Evolutionary conservation across 306 rosid genomes (phyloP).

Genomic region (Neltuma alba): DNA sequence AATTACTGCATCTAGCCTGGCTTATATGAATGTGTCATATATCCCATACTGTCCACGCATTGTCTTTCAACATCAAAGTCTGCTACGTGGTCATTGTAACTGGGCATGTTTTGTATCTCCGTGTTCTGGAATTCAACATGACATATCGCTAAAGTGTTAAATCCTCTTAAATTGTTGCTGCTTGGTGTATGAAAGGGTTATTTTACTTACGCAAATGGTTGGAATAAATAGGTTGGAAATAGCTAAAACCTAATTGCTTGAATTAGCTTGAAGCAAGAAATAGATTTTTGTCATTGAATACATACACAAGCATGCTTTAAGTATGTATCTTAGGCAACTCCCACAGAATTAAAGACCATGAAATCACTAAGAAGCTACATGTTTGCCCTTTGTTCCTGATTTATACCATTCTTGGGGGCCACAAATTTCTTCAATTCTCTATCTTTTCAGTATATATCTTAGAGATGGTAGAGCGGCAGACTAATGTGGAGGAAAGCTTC

Average conservation of each 20-base stretch:
- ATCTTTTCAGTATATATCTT: neutral
- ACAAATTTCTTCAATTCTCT: conserved; percentile 18
- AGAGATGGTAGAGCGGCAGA: conserved; percentile 1
- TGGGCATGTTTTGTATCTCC: conserved; percentile 24
- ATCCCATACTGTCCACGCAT: conserved; percentile 12
- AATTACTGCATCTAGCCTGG: conserved; percentile 16
- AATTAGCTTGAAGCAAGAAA: conserved; percentile 9
- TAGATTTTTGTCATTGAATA: neutral
- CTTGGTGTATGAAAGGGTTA: neutral
- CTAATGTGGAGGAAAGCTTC: neutral
- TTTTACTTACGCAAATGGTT: neutral
- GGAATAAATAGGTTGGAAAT: neutral
- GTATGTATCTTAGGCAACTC: neutral
- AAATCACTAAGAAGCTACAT: neutral
- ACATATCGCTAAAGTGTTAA: neutral
- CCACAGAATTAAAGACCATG: neutral
- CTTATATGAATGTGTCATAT: conserved; percentile 11
- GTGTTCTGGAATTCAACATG: conserved; percentile 3
- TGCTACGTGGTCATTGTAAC: neutral
- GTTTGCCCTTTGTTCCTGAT: neutral
- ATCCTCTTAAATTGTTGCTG: neutral
- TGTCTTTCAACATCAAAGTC: conserved; percentile 20
- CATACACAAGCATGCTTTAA: neutral
- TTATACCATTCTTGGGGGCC: neutral
- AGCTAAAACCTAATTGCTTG: neutral